A percentile compares a stretch with the other conserved stretches of the same genome.
phyloP scores from a whole-genome alignment of 2,329 filamentous ascomycete genomes.

The Colletotrichum tofieldiae region DNA sequence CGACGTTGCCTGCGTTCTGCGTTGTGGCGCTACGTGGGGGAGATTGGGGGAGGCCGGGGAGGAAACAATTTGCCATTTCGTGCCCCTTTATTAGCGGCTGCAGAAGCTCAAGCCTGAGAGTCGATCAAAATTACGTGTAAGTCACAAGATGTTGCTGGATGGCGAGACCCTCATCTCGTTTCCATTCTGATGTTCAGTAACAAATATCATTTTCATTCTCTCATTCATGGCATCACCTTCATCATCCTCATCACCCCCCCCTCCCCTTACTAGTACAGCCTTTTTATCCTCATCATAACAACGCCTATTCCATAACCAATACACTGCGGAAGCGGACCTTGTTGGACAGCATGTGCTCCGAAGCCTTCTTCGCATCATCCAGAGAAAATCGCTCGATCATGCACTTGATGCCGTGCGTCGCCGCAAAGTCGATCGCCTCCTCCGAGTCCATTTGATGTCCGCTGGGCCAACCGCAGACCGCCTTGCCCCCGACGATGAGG shows the following conservation, averaged over 20 bases:
- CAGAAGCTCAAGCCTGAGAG: too few species aligned
- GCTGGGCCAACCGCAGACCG: slow-evolving; percentile 75
- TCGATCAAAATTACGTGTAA: too few species aligned
- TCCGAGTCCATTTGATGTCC: slow-evolving; percentile 76
- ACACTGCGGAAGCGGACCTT: slow-evolving; percentile 63
- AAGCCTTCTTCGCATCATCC: slow-evolving; percentile 62
- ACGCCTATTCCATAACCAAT: slow-evolving; percentile 55
- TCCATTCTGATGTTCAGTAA: background rate
- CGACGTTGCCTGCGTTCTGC: too few species aligned
- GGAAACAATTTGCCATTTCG: too few species aligned
- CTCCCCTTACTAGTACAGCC: background rate
- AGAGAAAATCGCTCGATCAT: slow-evolving; percentile 77
- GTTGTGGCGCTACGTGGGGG: too few species aligned
- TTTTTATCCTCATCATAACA: too few species aligned
- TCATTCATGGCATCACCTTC: background rate
- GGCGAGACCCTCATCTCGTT: background rate
- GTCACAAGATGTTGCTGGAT: too few species aligned
- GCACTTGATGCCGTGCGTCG: slow-evolving; percentile 74
- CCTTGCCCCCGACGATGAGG: slow-evolving; percentile 67
- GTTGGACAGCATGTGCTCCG: slow-evolving; percentile 58
- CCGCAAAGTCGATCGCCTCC: slow-evolving; percentile 77
- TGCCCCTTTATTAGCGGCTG: too few species aligned
- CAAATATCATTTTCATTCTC: background rate
- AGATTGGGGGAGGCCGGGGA: too few species aligned
- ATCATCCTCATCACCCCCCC: background rate